Percentiles rank a stretch among this genome's conserved stretches.
phyloP scores from a whole-genome alignment of 352 stramenopile genomes.

The Phytophthora crassamura region DNA sequence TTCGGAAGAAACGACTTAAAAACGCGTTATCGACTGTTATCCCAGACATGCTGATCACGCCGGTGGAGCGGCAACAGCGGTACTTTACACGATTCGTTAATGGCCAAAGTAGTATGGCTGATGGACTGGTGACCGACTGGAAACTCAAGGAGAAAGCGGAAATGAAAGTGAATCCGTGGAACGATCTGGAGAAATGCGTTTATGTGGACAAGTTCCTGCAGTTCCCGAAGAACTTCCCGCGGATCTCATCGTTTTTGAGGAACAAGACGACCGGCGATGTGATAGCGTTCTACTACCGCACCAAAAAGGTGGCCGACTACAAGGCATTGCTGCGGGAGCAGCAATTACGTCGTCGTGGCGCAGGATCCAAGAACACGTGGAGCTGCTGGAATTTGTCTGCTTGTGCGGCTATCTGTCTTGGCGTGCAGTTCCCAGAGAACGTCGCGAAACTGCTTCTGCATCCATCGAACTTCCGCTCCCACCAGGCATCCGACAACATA shows the following conservation, averaged over 20 bases:
- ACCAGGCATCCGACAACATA: constrained; percentile 88
- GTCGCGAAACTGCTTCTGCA: constrained; percentile 79
- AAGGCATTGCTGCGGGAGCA: constrained; percentile 94
- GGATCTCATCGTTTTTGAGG: constrained; percentile 93
- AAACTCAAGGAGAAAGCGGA: constrained; percentile 71
- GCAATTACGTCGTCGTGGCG: constrained; percentile 81
- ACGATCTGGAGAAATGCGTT: constrained; percentile 99
- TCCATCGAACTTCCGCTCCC: constrained; percentile 83
- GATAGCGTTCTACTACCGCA: constrained; percentile 98
- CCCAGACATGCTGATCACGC: constrained; percentile 83
- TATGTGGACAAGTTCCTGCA: constrained; percentile 99
- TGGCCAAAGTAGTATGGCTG: constrained; percentile 70
- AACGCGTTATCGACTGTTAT: constrained; percentile 86
- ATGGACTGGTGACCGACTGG: constrained; percentile 69
- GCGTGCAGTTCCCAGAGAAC: constrained; percentile 78
- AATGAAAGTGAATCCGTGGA: constrained; percentile 95
- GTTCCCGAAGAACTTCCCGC: constrained; percentile 98
- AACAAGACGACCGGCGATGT: constrained; percentile 98
- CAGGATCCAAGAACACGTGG: constrained; percentile 90
- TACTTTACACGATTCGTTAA: constrained; percentile 63
- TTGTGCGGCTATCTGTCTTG: constrained; percentile 82
- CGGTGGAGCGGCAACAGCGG: constrained; percentile 54
- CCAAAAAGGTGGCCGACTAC: constrained; percentile 98
- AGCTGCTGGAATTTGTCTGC: constrained; percentile 90
- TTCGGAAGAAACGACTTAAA: constrained; percentile 84